Evolutionary conservation across 176 grass and related monocot genomes (phyloP).

Genomic region (Aegilops umbellulata): DNA sequence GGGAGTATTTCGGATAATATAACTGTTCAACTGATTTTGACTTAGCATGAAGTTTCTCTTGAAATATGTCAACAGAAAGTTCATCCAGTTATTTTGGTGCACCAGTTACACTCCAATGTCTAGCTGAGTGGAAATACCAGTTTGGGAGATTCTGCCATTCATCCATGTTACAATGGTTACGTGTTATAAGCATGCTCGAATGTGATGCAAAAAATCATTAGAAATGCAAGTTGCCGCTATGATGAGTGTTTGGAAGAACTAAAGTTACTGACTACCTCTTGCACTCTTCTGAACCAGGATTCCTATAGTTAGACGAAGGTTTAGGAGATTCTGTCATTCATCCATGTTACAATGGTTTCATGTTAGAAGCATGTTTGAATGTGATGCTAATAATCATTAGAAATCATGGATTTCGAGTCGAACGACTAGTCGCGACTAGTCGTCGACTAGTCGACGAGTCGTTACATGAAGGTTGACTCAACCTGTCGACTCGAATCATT

Average conservation of each 20-base stretch:
- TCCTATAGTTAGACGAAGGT: neutral
- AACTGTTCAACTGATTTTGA: neutral
- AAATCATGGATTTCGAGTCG: no score
- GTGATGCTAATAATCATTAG: neutral
- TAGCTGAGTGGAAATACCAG: neutral
- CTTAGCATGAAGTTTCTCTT: neutral
- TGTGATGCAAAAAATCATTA: neutral
- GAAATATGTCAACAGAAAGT: conserved; percentile 6
- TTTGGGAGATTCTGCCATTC: neutral
- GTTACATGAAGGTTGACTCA: no score
- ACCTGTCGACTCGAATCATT: no score
- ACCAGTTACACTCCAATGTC: neutral
- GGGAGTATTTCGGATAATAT: no score
- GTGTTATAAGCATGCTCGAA: neutral
- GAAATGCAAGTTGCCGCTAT: neutral
- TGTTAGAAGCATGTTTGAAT: neutral
- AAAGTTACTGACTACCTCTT: conserved; percentile 1
- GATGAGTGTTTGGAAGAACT: conserved; percentile 15
- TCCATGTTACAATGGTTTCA: neutral
- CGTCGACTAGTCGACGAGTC: no score
- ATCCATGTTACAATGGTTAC: neutral
- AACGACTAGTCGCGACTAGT: no score
- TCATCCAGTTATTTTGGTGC: neutral
- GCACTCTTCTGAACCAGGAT: neutral
- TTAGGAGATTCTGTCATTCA: neutral